Conservation (phyloP, 345 rosid species). For the Isatis tinctoria region DNA sequence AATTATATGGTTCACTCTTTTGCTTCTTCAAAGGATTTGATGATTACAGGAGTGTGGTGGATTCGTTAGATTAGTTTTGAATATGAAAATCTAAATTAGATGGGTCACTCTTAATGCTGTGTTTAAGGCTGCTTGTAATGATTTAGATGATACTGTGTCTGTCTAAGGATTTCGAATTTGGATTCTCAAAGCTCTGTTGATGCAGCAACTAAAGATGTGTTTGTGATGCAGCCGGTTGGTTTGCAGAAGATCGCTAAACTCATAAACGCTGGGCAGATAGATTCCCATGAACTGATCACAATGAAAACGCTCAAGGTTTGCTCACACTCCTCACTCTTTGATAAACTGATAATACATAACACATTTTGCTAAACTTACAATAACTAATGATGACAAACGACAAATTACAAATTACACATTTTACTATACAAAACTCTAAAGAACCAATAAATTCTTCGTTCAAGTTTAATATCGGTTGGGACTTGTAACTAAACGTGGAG, state of each 20-base stretch:
- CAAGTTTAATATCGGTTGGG: too few species aligned
- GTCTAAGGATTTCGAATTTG: background rate
- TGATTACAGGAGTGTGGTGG: too few species aligned
- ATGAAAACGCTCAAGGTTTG: conserved; percentile 94
- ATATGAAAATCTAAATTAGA: background rate
- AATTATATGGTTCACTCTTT: background rate
- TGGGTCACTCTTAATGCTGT: background rate
- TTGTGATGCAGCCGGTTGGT: conserved; percentile 75
- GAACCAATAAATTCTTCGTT: too few species aligned
- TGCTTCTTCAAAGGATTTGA: background rate
- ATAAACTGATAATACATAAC: too few species aligned
- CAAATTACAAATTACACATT: too few species aligned
- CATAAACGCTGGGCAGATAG: conserved; percentile 89
- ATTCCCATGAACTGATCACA: conserved; percentile 91
- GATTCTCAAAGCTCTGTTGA: background rate
- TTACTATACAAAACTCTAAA: too few species aligned
- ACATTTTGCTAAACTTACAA: too few species aligned
- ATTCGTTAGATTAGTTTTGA: background rate
- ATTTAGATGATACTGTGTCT: background rate
- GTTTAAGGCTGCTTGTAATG: background rate
- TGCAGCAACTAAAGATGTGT: conserved; percentile 8
- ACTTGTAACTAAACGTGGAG: too few species aligned
- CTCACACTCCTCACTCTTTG: background rate
- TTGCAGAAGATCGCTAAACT: conserved; percentile 86
- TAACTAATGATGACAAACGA: too few species aligned